phyloP scores from a whole-genome alignment of 352 stramenopile species.

The Phytopythium aichiense region DNA sequence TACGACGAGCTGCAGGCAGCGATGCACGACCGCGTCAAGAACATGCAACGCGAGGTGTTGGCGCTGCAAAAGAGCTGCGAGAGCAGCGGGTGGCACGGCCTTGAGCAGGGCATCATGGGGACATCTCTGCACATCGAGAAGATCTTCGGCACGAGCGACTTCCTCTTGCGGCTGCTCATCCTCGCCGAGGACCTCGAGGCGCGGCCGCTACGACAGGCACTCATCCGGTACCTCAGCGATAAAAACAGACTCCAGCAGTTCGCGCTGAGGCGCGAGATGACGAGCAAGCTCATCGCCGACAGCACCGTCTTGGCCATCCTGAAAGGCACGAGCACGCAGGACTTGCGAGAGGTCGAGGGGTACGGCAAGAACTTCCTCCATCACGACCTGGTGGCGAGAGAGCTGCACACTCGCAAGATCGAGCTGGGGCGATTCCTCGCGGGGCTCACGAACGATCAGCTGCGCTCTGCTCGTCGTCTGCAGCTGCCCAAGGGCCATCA shows the following conservation, averaged over 20 bases:
- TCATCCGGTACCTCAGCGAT: constrained; percentile 56
- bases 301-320: constrained; percentile 62
- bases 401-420: constrained; percentile 61
- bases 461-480: constrained; percentile 33
- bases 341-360: constrained; percentile 45
- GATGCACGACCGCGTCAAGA: constrained; percentile 32
- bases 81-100: constrained; percentile 39
- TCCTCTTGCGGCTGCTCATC: constrained; percentile 64
- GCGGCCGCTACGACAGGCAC: constrained; percentile 41
- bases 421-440: constrained; percentile 50
- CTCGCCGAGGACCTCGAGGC: constrained; percentile 69
- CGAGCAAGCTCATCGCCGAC: constrained; percentile 65
- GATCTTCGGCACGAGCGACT: constrained; percentile 73
- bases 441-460: constrained; percentile 51
- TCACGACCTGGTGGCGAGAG: constrained; percentile 49
- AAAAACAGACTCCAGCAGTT: constrained; percentile 50
- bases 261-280: constrained; percentile 60
- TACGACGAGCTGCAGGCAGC: constrained; percentile 44
- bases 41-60: constrained; percentile 38
- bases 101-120: constrained; percentile 54
- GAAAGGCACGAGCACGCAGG: constrained; percentile 42
- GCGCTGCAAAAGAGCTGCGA: constrained; percentile 50
- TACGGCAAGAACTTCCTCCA: constrained; percentile 46
- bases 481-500: constrained; percentile 1
- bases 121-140: constrained; percentile 53